phyloP scores from a whole-genome alignment of 768 basidiomycete species.

The Suillus bovinus region DNA sequence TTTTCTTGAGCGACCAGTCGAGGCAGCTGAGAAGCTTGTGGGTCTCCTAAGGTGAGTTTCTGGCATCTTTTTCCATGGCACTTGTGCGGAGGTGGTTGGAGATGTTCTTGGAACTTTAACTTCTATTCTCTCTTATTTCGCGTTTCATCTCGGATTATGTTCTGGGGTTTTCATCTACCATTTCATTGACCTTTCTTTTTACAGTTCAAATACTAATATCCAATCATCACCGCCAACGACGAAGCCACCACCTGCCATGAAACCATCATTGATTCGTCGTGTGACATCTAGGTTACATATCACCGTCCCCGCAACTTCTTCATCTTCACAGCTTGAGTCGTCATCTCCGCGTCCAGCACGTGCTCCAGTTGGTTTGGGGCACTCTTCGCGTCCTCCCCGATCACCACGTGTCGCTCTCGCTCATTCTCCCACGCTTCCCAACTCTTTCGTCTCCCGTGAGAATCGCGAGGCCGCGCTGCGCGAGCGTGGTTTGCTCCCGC shows the following conservation, averaged over 20 bases:
- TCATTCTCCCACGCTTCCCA: slow-evolving; percentile 21
- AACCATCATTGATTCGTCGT: slow-evolving; percentile 28
- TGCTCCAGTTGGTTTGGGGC: slow-evolving; percentile 12
- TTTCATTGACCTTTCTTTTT: background rate
- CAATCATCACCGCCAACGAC: background rate
- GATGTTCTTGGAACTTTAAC: background rate
- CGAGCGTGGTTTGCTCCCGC: slow-evolving; percentile 58
- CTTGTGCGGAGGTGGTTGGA: background rate
- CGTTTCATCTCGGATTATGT: background rate
- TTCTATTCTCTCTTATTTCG: background rate
- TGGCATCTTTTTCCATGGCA: background rate
- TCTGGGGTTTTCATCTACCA: background rate
- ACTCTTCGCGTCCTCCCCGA: slow-evolving; percentile 6
- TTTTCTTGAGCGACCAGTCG: slow-evolving; percentile 6
- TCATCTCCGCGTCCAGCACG: slow-evolving; percentile 19
- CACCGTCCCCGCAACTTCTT: slow-evolving; percentile 16
- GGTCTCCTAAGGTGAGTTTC: slow-evolving; percentile 18
- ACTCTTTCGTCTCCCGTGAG: slow-evolving; percentile 22
- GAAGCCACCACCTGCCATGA: slow-evolving; percentile 9
- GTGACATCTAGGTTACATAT: slow-evolving; percentile 31
- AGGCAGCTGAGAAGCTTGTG: slow-evolving; percentile 8
- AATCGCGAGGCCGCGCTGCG: slow-evolving; percentile 54
- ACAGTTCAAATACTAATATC: slow-evolving; percentile 5
- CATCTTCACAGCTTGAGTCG: slow-evolving; percentile 4
- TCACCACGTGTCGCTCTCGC: slow-evolving; percentile 1